A percentile compares a stretch with the other conserved stretches of the same genome.
These are phyloP conservation scores for Phytopythium kandeliae DNA, from an alignment of 352 stramenopile genomes.

Conservation along the genomic window DNA sequence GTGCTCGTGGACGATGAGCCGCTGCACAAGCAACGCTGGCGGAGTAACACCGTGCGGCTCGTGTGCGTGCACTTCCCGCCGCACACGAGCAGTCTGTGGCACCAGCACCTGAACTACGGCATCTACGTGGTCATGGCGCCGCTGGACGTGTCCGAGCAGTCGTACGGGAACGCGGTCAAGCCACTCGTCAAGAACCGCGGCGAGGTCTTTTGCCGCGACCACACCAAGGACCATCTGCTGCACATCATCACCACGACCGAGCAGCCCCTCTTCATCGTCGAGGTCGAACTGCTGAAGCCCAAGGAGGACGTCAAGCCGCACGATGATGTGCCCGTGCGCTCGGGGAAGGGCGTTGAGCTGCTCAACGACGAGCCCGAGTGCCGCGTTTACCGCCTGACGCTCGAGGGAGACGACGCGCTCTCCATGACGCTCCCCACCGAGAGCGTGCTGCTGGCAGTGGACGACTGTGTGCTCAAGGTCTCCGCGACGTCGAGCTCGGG, in stretches of 20 bases:
- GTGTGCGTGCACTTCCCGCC: slow-evolving; percentile 32
- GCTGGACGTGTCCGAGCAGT: slow-evolving; percentile 25
- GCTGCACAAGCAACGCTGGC: slow-evolving; percentile 42
- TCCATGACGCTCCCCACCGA: slow-evolving; percentile 21
- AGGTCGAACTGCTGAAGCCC: slow-evolving; percentile 42
- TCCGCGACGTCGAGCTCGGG: slow-evolving; percentile 7
- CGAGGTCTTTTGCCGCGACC: slow-evolving; percentile 44
- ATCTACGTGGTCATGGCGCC: slow-evolving; percentile 38
- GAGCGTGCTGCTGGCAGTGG: slow-evolving; percentile 28
- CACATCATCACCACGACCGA: slow-evolving; percentile 29
- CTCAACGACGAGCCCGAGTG: slow-evolving; percentile 35
- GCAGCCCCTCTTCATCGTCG: slow-evolving; percentile 34
- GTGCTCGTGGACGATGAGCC: slow-evolving; percentile 46
- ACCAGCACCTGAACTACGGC: slow-evolving; percentile 42
- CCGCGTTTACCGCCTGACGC: slow-evolving; percentile 36
- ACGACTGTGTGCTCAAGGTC: slow-evolving; percentile 21
- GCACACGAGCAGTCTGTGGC: slow-evolving; percentile 33
- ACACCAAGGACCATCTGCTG: slow-evolving; percentile 37
- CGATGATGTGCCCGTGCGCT: slow-evolving; percentile 18
- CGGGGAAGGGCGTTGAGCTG: slow-evolving; percentile 14
- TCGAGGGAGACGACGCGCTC: slow-evolving; percentile 19
- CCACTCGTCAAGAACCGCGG: slow-evolving; percentile 24
- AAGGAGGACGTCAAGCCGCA: slow-evolving; percentile 21
- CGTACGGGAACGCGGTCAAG: slow-evolving; percentile 13
- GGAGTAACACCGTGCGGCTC: slow-evolving; percentile 22